phyloP scores from a whole-genome alignment of 2,329 filamentous ascomycete species.

The Epichloe elymi region DNA sequence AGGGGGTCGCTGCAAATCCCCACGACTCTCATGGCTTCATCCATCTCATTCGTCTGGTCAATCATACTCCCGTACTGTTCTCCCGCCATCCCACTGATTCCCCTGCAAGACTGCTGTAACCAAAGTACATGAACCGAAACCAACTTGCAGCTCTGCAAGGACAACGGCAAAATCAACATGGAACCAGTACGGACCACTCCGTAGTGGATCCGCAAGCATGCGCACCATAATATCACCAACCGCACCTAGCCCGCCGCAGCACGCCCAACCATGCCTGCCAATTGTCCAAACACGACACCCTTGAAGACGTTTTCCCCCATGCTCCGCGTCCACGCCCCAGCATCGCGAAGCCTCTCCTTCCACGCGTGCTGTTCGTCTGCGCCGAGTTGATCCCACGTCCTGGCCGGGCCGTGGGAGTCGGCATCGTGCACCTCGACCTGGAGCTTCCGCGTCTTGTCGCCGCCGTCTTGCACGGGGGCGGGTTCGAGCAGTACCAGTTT shows the following conservation, averaged over 20 bases:
- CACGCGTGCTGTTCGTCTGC: slow-evolving; percentile 50
- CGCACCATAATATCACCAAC: too few species aligned
- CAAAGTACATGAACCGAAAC: too few species aligned
- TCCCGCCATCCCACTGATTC: too few species aligned
- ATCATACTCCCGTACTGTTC: too few species aligned
- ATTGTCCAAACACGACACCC: slow-evolving; percentile 64
- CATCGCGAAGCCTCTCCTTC: slow-evolving; percentile 54
- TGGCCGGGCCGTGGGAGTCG: slow-evolving; percentile 37
- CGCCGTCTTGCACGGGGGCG: slow-evolving; percentile 1
- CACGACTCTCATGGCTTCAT: too few species aligned
- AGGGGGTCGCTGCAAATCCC: too few species aligned
- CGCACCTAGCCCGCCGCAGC: slow-evolving; percentile 25
- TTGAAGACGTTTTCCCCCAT: slow-evolving; percentile 64
- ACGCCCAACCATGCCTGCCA: slow-evolving; percentile 48
- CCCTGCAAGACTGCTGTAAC: too few species aligned
- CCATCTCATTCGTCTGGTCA: too few species aligned
- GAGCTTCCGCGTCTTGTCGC: slow-evolving; percentile 15
- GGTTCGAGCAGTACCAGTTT: slow-evolving; percentile 25
- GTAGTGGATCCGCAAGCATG: background rate
- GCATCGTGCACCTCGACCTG: slow-evolving; percentile 33
- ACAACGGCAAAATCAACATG: too few species aligned
- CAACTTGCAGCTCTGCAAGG: too few species aligned
- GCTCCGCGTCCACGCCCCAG: slow-evolving; percentile 66
- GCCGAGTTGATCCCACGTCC: slow-evolving; percentile 58
- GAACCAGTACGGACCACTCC: too few species aligned